Evolutionary conservation across 495 filamentous ascomycete species (phyloP).

Genomic region (Penicillium canariense): DNA sequence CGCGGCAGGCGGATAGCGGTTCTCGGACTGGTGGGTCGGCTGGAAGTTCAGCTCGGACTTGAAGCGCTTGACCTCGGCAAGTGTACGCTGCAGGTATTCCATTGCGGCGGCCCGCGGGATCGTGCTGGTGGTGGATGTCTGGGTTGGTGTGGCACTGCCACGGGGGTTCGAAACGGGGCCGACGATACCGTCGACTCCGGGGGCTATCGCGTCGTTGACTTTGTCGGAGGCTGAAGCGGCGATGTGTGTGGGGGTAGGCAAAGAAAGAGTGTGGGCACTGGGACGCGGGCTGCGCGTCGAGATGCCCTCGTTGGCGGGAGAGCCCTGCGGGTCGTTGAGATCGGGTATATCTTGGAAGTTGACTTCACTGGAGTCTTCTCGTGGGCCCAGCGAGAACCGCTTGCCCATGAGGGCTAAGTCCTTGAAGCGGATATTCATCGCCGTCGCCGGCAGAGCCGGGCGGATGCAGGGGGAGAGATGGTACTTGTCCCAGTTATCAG

Average conservation of each 20-base stretch:
- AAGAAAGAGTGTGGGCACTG: not conserved
- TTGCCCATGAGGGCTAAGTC: slow-evolving; percentile 44
- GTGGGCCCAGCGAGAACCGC: slow-evolving; percentile 36
- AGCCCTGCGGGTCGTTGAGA: not conserved
- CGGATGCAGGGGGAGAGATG: slow-evolving; percentile 74
- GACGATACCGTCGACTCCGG: slow-evolving; percentile 40
- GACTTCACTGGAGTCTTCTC: slow-evolving; percentile 21
- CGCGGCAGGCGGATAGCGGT: slow-evolving; percentile 76
- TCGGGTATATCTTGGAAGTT: slow-evolving; percentile 16
- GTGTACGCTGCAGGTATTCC: slow-evolving; percentile 73
- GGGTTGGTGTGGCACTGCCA: slow-evolving; percentile 26
- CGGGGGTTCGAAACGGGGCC: slow-evolving; percentile 31
- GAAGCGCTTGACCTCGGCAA: slow-evolving; percentile 68
- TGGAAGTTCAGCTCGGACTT: slow-evolving; percentile 66
- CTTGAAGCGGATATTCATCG: slow-evolving; percentile 35
- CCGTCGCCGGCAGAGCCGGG: slow-evolving; percentile 50
- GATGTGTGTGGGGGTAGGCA: slow-evolving; percentile 4
- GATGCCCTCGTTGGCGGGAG: slow-evolving; percentile 12
- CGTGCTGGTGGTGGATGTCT: slow-evolving; percentile 42
- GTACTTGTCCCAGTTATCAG: slow-evolving; percentile 75
- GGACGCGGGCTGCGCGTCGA: slow-evolving; percentile 1
- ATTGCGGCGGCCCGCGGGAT: slow-evolving; percentile 55
- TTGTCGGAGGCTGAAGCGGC: slow-evolving; percentile 16
- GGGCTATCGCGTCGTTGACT: slow-evolving; percentile 2
- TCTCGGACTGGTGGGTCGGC: slow-evolving; percentile 55